phyloP scores from a whole-genome alignment of 805 yeast genomes.

The Yamadazyma tumulicola region DNA sequence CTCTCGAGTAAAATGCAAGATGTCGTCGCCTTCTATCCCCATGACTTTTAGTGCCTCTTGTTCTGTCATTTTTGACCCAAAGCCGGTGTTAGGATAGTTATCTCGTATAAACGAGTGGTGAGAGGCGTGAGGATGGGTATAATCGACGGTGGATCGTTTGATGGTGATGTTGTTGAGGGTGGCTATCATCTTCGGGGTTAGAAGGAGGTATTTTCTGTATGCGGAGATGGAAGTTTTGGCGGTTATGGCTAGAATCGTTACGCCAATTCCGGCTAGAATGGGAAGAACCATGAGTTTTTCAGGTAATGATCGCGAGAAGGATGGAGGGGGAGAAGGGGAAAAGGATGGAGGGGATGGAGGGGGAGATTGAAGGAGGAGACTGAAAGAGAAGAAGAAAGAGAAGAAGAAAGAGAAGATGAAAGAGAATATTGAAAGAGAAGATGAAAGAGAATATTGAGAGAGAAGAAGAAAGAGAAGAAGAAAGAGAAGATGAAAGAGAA shows the following conservation, averaged over 20 bases:
- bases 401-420: too few relatives aligned
- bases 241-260: constrained; percentile 49
- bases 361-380: too few relatives aligned
- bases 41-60: constrained; percentile 38
- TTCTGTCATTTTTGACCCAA: constrained; percentile 38
- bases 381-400: too few relatives aligned
- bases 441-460: too few relatives aligned
- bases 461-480: too few relatives aligned
- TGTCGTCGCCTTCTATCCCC: constrained; percentile 41
- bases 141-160: constrained; percentile 4
- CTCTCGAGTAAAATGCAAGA: constrained; percentile 33
- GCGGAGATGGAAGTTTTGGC: constrained; percentile 29
- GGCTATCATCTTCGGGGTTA: constrained; percentile 37
- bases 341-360: too few relatives aligned
- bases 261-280: constrained; percentile 52
- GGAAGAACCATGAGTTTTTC: constrained; percentile 49
- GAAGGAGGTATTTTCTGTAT: constrained; percentile 23
- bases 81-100: constrained; percentile 33
- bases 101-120: constrained; percentile 12
- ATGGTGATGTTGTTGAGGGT: constrained; percentile 26
- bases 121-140: constrained; percentile 10
- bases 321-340: too few relatives aligned
- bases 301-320: too few relatives aligned
- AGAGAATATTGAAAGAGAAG: too few relatives aligned
- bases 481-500: too few relatives aligned